Evolutionary conservation across 495 filamentous ascomycete genomes (phyloP).

Genomic region (Xylaria scruposa): DNA sequence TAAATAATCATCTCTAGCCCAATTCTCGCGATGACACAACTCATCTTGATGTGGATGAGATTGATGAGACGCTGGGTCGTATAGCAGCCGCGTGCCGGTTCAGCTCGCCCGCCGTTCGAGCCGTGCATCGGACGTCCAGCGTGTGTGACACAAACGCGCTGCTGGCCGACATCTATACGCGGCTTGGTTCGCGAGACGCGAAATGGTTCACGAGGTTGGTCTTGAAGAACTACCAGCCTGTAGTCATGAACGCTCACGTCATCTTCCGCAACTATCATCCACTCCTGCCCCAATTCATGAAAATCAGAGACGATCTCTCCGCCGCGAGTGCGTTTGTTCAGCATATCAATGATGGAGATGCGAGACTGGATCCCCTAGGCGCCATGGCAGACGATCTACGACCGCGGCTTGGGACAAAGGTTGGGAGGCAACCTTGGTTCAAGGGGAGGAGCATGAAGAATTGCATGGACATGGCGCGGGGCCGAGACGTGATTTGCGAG

Average conservation of each 20-base stretch:
- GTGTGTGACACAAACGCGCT: slow-evolving; percentile 51
- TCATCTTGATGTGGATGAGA: slow-evolving; percentile 70
- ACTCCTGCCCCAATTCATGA: slow-evolving; percentile 66
- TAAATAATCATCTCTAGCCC: slow-evolving; percentile 39
- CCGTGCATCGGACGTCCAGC: slow-evolving; percentile 37
- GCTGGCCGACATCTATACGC: slow-evolving; percentile 63
- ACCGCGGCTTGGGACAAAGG: slow-evolving; percentile 73
- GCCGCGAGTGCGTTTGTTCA: slow-evolving; percentile 43
- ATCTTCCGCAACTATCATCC: slow-evolving; percentile 61
- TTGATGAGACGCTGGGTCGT: slow-evolving; percentile 67
- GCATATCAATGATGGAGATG: slow-evolving; percentile 22
- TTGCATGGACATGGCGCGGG: slow-evolving; percentile 66
- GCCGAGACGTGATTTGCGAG: slow-evolving; percentile 72
- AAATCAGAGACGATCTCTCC: slow-evolving; percentile 65
- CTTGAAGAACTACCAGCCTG: slow-evolving; percentile 73
- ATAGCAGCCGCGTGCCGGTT: slow-evolving; percentile 72
- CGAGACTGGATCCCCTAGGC: slow-evolving; percentile 20
- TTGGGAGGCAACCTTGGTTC: slow-evolving; percentile 72
- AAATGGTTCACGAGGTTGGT: slow-evolving; percentile 91
- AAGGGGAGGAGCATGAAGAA: slow-evolving; percentile 81
- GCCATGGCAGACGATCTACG: slow-evolving; percentile 51
- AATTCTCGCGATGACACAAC: slow-evolving; percentile 40
- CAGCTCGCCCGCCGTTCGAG: slow-evolving; percentile 69
- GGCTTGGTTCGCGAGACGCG: slow-evolving; percentile 70
- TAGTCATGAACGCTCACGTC: slow-evolving; percentile 55